These are phyloP conservation scores for Suillus discolor DNA, from an alignment of 768 basidiomycete genomes.

Conservation along the genomic window DNA sequence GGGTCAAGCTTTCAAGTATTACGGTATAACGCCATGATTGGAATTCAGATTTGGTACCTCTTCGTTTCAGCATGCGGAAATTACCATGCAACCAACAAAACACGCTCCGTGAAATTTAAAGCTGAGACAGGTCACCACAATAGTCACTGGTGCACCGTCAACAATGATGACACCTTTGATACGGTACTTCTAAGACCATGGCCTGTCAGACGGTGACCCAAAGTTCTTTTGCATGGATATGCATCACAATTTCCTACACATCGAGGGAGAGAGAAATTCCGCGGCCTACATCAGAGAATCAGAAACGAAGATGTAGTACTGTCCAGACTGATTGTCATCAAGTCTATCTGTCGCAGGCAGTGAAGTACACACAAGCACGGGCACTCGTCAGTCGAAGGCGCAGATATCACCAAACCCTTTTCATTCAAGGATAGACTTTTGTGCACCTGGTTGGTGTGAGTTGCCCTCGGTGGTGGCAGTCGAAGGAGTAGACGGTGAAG, in stretches of 20 bases:
- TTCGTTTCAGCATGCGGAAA: neutral
- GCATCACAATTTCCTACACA: neutral
- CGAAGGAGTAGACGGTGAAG: no score
- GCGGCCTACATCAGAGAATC: no score
- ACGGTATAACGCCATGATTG: neutral
- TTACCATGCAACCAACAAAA: neutral
- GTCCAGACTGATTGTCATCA: no score
- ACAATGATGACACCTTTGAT: neutral
- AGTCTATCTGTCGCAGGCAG: no score
- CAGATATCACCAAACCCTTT: no score
- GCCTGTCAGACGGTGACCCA: neutral
- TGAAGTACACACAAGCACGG: no score
- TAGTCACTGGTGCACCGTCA: neutral
- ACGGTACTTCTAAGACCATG: no score
- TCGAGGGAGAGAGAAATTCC: neutral
- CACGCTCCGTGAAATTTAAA: neutral
- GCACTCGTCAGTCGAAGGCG: no score
- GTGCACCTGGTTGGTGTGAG: no score
- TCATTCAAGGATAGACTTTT: no score
- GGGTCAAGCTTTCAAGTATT: neutral
- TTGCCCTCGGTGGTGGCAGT: no score
- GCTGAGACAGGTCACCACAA: neutral
- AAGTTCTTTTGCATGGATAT: neutral
- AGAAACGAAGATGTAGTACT: no score
- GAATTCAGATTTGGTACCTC: neutral